Evolutionary conservation across 306 rosid genomes (phyloP), one percentile per base, ranked within the genome.

Genomic region (Pterocarpus macrocarpus): DNA sequence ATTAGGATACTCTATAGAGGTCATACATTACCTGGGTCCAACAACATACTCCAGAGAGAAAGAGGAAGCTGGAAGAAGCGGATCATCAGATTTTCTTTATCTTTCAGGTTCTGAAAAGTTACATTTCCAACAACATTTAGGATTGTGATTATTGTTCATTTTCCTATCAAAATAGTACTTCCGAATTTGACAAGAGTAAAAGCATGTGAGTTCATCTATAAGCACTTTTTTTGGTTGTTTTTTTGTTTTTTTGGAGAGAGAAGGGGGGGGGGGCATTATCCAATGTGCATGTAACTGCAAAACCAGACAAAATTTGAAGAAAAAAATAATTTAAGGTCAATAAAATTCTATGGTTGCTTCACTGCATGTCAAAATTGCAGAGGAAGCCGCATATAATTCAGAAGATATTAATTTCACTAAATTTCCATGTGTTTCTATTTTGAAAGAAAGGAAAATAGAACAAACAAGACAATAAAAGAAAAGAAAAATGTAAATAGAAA

Each of bases 51-150:
- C 90, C 91, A 90, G 75, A 96, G 94, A 81, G 99, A 92, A 4
- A 96, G 80, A 61, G 92, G 94, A 90, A 93, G 88, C 84, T 92
- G 99, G 85, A 96, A 88, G 88, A 90, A 85, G 63, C 90, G 90
- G 76, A 93, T 86, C 67, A 87, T 76, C 52, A 90, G 82, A 83
- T 75, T 88, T 84, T 90, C 95, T 43, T 80, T 86, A 83, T 89
- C 97, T 50, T 84, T 87, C 67, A 85, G 87, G 83, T 90, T 92
- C 99, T 96, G 97, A n/a, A n/a, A n/a, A n/a, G n/a, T n/a, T n/a
- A n/a, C n/a, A n/a, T n/a, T n/a, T n/a, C n/a, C n/a, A n/a, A n/a
- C n/a, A n/a, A n/a, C n/a, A n/a, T n/a, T n/a, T 41, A 33, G 44
- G 69, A 44, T 22, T 9, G 30, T 8, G 45, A 43, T 28, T 53